Percentiles rank a stretch among this genome's conserved stretches.
phyloP scores from a whole-genome alignment of 2,329 filamentous ascomycete genomes.

The Fusarium sp. region DNA sequence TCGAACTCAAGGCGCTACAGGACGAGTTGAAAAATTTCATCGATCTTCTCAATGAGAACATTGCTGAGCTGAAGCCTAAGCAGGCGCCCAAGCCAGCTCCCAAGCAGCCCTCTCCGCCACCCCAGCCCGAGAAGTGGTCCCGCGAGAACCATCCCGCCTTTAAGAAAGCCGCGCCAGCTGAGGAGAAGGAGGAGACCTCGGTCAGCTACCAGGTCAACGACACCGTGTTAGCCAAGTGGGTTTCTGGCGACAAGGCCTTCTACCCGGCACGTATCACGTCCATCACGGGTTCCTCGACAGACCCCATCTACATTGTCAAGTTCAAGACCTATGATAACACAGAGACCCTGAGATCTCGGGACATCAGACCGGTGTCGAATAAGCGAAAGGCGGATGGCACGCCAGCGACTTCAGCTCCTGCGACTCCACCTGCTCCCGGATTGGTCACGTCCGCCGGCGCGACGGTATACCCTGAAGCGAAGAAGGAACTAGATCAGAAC shows the following conservation, averaged over 20 bases:
- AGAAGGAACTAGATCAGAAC: conserved; percentile 74
- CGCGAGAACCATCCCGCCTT: conserved; percentile 86
- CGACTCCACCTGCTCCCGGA: conserved; percentile 55
- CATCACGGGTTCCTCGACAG: conserved; percentile 91
- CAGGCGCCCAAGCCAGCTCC: conserved; percentile 62
- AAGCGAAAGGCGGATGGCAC: conserved; percentile 91
- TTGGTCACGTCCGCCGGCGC: conserved; percentile 71
- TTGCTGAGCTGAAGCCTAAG: conserved; percentile 81
- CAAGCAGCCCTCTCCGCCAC: conserved; percentile 63
- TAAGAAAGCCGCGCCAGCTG: conserved; percentile 66
- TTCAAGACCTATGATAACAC: conserved; percentile 93
- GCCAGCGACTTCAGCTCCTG: conserved; percentile 64
- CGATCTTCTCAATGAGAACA: conserved; percentile 82
- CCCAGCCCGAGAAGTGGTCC: conserved; percentile 82
- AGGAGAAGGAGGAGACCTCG: conserved; percentile 67
- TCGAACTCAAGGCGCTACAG: conserved; percentile 83
- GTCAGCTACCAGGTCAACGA: conserved; percentile 89
- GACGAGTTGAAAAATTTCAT: conserved; percentile 88
- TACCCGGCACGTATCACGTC: conserved; percentile 95
- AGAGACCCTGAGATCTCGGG: conserved; percentile 85
- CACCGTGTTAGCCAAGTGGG: conserved; percentile 90
- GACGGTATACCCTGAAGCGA: conserved; percentile 73
- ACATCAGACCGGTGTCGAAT: conserved; percentile 85
- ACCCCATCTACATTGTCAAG: conserved; percentile 93
- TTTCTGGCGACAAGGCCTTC: conserved; percentile 89